Base-by-base conservation (phyloP, 2,329 filamentous ascomycete genomes). In the Bipolaris sorokiniana region DNA sequence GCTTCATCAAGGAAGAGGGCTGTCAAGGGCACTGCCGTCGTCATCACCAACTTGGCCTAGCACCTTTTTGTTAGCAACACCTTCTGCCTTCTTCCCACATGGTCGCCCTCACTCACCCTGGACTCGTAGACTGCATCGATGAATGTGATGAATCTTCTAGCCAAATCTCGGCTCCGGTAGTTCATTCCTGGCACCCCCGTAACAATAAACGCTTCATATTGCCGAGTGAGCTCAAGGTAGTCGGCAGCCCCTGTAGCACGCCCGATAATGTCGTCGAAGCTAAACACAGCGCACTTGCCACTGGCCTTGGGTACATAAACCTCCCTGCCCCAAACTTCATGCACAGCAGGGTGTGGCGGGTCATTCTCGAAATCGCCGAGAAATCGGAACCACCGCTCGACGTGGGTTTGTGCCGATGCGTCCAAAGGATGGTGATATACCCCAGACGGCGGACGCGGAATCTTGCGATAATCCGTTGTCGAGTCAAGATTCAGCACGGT, bases 401-500 rank as follows among this genome's bases (percentile, higher is more conserved):
- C 91, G 73, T 99, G 95, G 0, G 86, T 86, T 10, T 84, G 77
- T 3, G 95, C 93, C 49, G 90, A 88, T 7, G 83, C 82, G 75
- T 94, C 92, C 2, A 98, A 86, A 0, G 92, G 90, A 56, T 92
- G 88, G 80, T 98, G 91, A 77, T 98, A 99, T 16, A 99, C 95
- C 36, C 91, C 94, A 0, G 92, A 96, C 0, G 93, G 90, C 2
- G 95, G 95, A 0, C 95, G 87, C 1, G 94, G 92, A 54, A 99
- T 96, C 78, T 97, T 98, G 70, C 95, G 91, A 80, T 99, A 99
- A 78, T 99, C 95, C 36, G 93, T 99, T 4, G 89, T 88, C 2
- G 92, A 97, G 80, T 99, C 91, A 57, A 99, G 88, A 77, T 97
- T 97, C 68, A 99, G 90, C 46, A 98, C 91, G 51, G 90, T 88